Evolutionary conservation across 1,139 yeast genomes (phyloP), one percentile per base, ranked within the genome.

Genomic region (Candida albicans): DNA sequence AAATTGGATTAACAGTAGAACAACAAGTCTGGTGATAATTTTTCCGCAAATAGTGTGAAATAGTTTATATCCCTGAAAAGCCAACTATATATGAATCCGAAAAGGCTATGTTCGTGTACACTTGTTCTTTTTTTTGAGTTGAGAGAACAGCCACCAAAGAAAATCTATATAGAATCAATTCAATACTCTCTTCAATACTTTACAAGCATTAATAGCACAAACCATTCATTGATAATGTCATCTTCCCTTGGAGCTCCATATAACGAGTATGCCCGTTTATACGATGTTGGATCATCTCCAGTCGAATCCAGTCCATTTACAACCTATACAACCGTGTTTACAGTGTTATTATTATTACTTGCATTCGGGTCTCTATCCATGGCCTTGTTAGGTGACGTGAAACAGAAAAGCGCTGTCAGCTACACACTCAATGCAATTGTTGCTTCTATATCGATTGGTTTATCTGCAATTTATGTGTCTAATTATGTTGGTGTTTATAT

Each of bases 401-500:
- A 64, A 53, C 59, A 67, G 41, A 62, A 59, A 44, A 48, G 61
- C 8, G 59, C 69, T 3, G 45, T 59, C 14, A 53, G 55, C 8
- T 72, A 59, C 51, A 50, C 68, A 27, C 40, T 59, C 38, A 62
- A 64, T 52, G 67, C 74, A 2, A 40, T 62, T 27, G 53, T 70
- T 45, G 75, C 77, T 9, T 68, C 76, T 10, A 42, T 67, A 13
- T 57, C 75, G 18, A 59, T 73, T 44, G 77, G 75, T 1, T 61
- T 67, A 43, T 65, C 73, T 11, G 57, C 72, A 10, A 57, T 72
- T 13, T 63, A 65, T 52, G 61, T 70, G 25, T 62, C 75, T 44
- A 73, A 73, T 56, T 68, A 61, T 49, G 73, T 72, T 37, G 78
- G 78, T 26, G 78, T 73, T 4, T 71, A 72, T 51, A 64, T 72